Evolutionary conservation across 768 basidiomycete genomes (phyloP).

Genomic region (Royoungia palumana): DNA sequence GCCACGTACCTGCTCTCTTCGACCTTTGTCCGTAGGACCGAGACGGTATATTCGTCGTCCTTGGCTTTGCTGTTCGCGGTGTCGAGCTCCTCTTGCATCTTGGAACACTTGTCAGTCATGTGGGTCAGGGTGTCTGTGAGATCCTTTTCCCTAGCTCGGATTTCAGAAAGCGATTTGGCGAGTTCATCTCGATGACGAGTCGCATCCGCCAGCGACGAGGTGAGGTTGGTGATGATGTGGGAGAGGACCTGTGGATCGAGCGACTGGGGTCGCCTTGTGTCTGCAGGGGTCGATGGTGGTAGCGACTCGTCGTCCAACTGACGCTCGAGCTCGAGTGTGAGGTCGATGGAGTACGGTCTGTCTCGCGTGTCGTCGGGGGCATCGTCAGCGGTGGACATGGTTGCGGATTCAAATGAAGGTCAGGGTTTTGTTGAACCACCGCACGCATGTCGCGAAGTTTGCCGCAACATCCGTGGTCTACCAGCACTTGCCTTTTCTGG

Average conservation of each 20-base stretch:
- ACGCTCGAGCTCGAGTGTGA: constrained; percentile 75
- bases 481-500: constrained; percentile 1
- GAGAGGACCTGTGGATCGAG: constrained; percentile 75
- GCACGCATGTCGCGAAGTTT: constrained; percentile 9
- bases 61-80: constrained; percentile 48
- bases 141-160: constrained; percentile 54
- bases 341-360: constrained; percentile 60
- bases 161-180: constrained; percentile 45
- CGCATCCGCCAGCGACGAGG: constrained; percentile 58
- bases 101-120: constrained; percentile 63
- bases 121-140: constrained; percentile 60
- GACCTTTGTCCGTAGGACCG: constrained; percentile 74
- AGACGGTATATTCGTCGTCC: constrained; percentile 77
- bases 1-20: constrained; percentile 75
- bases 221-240: constrained; percentile 71
- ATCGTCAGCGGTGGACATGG: constrained; percentile 32
- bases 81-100: constrained; percentile 54
- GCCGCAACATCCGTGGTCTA: background rate
- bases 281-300: constrained; percentile 43
- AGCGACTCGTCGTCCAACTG: constrained; percentile 65
- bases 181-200: constrained; percentile 74
- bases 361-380: constrained; percentile 13
- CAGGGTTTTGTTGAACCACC: background rate
- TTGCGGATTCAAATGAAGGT: background rate
- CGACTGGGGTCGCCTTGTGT: constrained; percentile 41